These are phyloP conservation scores for Lactarius quietus DNA, from an alignment of 768 basidiomycete species.

Conservation along the genomic window DNA sequence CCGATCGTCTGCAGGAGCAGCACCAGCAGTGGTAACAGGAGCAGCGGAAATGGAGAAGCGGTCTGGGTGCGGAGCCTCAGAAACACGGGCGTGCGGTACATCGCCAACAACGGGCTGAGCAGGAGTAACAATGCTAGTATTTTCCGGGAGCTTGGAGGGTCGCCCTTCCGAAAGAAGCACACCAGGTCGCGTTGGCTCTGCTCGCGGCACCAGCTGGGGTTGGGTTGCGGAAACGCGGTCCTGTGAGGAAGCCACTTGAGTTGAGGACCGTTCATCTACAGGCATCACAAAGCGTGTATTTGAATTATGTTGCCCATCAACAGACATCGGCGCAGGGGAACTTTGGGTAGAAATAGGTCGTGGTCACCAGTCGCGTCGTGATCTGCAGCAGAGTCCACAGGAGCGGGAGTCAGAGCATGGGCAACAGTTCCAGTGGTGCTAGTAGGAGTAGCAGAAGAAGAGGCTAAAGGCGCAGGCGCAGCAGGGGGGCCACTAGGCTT, in stretches of 20 bases:
- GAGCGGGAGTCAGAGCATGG: constrained; percentile 3
- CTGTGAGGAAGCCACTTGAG: constrained; percentile 22
- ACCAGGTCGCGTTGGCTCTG: constrained; percentile 9
- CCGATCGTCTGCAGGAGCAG: constrained; percentile 5
- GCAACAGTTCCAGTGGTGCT: constrained; percentile 2
- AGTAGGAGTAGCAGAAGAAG: constrained; percentile 7
- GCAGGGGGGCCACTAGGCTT: constrained; percentile 13
- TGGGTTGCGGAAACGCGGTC: constrained; percentile 12
- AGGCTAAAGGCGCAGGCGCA: background rate
- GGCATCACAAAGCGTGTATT: constrained; percentile 19
- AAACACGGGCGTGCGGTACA: constrained; percentile 4
- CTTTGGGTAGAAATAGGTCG: background rate
- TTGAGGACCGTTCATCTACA: constrained; percentile 27
- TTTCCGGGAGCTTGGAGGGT: constrained; percentile 26
- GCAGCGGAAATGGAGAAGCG: background rate
- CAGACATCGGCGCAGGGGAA: background rate
- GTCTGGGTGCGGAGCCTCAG: constrained; percentile 8
- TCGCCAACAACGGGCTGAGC: constrained; percentile 6
- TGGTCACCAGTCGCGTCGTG: background rate
- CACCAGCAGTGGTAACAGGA: background rate
- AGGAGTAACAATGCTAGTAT: constrained; percentile 20
- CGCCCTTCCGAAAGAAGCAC: constrained; percentile 29
- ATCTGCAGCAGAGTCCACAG: background rate
- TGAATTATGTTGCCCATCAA: constrained; percentile 11
- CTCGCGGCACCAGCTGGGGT: constrained; percentile 9